Base-by-base conservation (phyloP, 306 rosid genomes). In the Biancaea sappan region DNA sequence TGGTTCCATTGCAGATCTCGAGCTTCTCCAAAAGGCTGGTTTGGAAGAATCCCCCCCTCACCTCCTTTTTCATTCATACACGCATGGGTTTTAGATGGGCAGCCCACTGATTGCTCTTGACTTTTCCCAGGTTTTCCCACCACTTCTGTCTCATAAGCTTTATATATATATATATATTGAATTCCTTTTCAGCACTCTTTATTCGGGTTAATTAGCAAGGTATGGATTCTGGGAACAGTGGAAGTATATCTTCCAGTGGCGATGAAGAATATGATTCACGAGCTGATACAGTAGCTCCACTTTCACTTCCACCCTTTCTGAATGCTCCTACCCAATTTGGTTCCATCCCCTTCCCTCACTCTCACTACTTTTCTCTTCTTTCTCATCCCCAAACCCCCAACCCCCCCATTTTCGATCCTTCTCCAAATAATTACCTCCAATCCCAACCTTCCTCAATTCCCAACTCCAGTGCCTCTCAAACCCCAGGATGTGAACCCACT, bases 181-280 rank as follows among this genome's bases (percentile, higher is more conserved):
- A 12, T 50, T 16, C 4, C n/a, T 24, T 58, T 53, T 69, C 14
- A 15, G 12, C 29, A 8, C 13, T 18, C 34, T 18, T 48, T 52
- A 13, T 44, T 22, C 40, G 69, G 66, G 24, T 41, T 71, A 32
- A n/a, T n/a, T n/a, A n/a, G n/a, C n/a, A n/a, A n/a, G n/a, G n/a
- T n/a, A n/a, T n/a, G n/a, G n/a, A n/a, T n/a, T n/a, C n/a, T n/a
- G n/a, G n/a, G n/a, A n/a, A n/a, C n/a, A n/a, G 88, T 66, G 84
- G 85, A 73, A 87, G 89, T 16, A 75, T 81, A 71, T 83, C 90
- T 62, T 90, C 95, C 18, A 87, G 92, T 52, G 82, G 87, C 2
- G 90, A 77, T 19, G 90, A 87, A 35, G 90, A 88, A 22, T 79
- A 86, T 58, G 90, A 86, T 54, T 89, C 94, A 21, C 79, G 75